Evolutionary conservation across 805 yeast genomes (phyloP), one percentile per base, ranked within the genome.

Genomic region (Kluyveromyces wickerhamii): DNA sequence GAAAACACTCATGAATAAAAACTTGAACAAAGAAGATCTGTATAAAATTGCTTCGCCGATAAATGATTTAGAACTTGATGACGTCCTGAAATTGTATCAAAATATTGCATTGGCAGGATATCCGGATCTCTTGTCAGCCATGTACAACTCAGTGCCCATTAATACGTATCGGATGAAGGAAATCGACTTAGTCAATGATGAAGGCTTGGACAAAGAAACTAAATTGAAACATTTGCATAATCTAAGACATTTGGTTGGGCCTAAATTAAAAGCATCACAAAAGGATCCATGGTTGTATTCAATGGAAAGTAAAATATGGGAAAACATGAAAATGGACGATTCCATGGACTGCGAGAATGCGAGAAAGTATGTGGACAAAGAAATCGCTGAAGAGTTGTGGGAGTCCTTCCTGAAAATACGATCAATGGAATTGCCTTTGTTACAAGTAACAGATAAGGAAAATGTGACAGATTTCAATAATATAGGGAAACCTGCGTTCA

Each of bases 141-240:
- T 47, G 15, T 42, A 36, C 16, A 47, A 41, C 11, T 35, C 52
- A 4, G 45, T 46, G 26, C 44, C 48, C 19, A 38, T 41, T 9
- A 41, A 52, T 15, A 39, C 47, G 4, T 57, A 51, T 34, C 39
- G 57, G 13, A 23, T 42, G 9, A 57, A 54, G 32, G 62, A 57
- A 36, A 16, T 51, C 7, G 58, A 52, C 33, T 43, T 57, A 7
- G 38, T 36, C 13, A 43, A 46, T 29, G 52, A 49, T 29, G n/a
- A 27, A 1, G 27, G 17, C 2, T n/a, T 46, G 8, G 23, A 35
- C 9, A 25, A 23, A 4, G 41, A 37, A 7, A 47, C 46, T 11
- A 52, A 44, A 34, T 21, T 29, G 11, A 25, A 39, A 5, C 16
- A 35, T 10, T 25, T 55, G 18, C 33, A 32, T n/a, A 11, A 27